phyloP scores from a whole-genome alignment of 2,329 filamentous ascomycete genomes.

The Epichloe bromicola region DNA sequence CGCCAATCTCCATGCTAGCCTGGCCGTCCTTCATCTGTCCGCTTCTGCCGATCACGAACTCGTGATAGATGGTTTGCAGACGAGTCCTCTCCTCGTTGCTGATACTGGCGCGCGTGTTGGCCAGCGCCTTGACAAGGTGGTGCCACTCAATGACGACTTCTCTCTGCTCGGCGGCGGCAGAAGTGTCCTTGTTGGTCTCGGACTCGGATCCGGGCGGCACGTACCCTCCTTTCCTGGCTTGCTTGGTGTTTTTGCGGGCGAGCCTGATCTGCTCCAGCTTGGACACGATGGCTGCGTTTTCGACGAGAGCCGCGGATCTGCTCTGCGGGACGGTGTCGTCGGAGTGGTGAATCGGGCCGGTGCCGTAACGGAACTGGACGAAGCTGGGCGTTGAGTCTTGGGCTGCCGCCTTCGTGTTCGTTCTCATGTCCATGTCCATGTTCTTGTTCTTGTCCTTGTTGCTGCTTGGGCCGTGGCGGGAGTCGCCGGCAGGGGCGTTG shows the following conservation, averaged over 20 bases:
- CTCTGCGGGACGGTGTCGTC: constrained; percentile 31
- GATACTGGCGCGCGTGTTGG: constrained; percentile 70
- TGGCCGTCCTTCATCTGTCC: constrained; percentile 94
- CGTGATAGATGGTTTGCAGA: constrained; percentile 70
- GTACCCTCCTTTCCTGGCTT: constrained; percentile 18
- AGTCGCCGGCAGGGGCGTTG: constrained; percentile 32
- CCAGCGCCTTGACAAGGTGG: constrained; percentile 67
- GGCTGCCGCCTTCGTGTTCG: constrained; percentile 12
- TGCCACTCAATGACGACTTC: constrained; percentile 77
- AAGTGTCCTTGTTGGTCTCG: constrained; percentile 10
- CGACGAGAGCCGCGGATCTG: constrained; percentile 47
- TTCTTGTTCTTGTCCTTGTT: constrained; percentile 1
- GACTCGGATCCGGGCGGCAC: constrained; percentile 9
- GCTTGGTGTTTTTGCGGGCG: constrained; percentile 39
- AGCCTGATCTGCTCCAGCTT: constrained; percentile 72
- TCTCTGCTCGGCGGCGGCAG: constrained; percentile 26
- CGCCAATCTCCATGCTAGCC: constrained; percentile 82
- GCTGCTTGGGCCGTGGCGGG: constrained; percentile 22
- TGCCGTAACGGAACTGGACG: constrained; percentile 74
- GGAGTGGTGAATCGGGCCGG: constrained; percentile 32
- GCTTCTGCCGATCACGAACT: constrained; percentile 86
- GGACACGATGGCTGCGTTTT: constrained; percentile 65
- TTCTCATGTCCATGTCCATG: neutral
- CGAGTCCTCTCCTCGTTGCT: constrained; percentile 62
- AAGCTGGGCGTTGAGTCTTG: constrained; percentile 39